Conservation (phyloP, 176 grass and related monocot genomes). For the maize (Zea mays) region DNA sequence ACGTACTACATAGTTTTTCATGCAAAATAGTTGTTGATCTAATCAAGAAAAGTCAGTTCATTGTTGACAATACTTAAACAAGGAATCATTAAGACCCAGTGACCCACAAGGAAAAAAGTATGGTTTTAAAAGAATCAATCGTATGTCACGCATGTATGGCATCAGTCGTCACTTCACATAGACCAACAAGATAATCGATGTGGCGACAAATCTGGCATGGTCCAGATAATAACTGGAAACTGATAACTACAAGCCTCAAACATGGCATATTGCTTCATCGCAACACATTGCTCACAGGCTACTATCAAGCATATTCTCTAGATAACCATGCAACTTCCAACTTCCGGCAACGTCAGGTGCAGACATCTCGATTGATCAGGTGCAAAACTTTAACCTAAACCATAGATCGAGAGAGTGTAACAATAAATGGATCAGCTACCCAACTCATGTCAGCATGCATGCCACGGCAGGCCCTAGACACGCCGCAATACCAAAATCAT, state of each 20-base stretch:
- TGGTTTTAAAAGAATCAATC: neutral
- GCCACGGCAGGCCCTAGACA: neutral
- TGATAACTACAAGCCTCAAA: slow-evolving; percentile 15
- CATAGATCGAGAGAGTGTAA: neutral
- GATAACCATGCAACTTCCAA: neutral
- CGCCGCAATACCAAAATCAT: neutral
- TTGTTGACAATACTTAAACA: neutral
- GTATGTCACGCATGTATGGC: neutral
- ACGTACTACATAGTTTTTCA: neutral
- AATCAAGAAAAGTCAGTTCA: neutral
- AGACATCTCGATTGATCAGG: neutral
- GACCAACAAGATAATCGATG: neutral
- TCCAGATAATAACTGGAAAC: slow-evolving; percentile 17
- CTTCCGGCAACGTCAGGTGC: neutral
- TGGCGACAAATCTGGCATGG: slow-evolving; percentile 1
- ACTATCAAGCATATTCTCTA: neutral
- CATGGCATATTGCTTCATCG: neutral
- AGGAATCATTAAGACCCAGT: neutral
- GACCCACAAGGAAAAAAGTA: neutral
- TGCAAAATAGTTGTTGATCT: neutral
- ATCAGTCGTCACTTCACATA: neutral
- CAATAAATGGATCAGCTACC: neutral
- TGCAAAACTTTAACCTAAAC: neutral
- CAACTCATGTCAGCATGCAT: slow-evolving; percentile 26
- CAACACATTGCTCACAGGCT: neutral